phyloP scores from a whole-genome alignment of 1,284 basidiomycete species.

The Pterula multifida region DNA sequence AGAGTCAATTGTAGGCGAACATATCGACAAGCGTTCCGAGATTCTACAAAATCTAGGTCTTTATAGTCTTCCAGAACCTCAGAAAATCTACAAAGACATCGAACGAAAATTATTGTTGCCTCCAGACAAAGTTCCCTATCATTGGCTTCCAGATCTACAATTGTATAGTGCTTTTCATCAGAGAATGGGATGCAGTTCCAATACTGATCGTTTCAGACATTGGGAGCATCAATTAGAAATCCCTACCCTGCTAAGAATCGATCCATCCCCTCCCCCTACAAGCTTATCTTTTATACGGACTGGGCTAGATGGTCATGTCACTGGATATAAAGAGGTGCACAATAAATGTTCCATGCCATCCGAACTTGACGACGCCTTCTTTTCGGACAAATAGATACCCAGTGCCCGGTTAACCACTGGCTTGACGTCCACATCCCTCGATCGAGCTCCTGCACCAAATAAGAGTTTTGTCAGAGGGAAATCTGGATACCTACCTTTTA shows the following conservation, averaged over 20 bases:
- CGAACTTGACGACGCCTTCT: not conserved
- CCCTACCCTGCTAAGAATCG: conserved; percentile 47
- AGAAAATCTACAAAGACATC: conserved; percentile 51
- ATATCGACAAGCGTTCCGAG: conserved; percentile 23
- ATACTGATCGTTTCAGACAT: conserved; percentile 33
- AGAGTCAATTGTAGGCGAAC: conserved; percentile 34
- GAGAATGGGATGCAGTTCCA: conserved; percentile 11
- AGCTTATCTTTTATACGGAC: conserved; percentile 64
- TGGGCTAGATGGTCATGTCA: conserved; percentile 72
- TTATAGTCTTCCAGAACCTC: conserved; percentile 38
- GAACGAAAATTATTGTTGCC: conserved; percentile 62
- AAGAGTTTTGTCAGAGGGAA: conserved; percentile 88
- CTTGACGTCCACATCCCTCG: conserved; percentile 72
- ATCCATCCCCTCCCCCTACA: conserved; percentile 70
- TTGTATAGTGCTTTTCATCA: conserved; percentile 34
- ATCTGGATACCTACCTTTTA: conserved; percentile 84
- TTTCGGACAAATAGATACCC: conserved; percentile 4
- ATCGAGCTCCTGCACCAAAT: conserved; percentile 67
- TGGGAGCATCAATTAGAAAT: conserved; percentile 55
- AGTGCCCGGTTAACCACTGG: conserved; percentile 28
- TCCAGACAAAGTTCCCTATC: conserved; percentile 43
- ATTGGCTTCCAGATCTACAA: conserved; percentile 69
- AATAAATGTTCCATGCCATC: not conserved
- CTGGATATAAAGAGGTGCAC: conserved; percentile 42
- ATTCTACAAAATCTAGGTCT: conserved; percentile 45